Evolutionary conservation across 192 early-diverging fungal species (phyloP).

Genomic region (Coemansia sp.): DNA sequence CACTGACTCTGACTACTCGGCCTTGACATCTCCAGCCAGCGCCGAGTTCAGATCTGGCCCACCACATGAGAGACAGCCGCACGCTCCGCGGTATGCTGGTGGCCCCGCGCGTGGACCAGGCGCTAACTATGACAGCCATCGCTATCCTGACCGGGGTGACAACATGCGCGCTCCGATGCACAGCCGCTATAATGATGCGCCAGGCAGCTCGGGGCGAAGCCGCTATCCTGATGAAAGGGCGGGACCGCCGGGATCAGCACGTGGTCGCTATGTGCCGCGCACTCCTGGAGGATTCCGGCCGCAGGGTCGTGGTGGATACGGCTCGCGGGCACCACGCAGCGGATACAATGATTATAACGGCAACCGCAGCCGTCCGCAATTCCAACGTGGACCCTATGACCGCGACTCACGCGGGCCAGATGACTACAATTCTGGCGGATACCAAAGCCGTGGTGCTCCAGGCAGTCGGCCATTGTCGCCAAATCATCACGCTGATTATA

Average conservation of each 20-base stretch:
- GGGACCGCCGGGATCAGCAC: not conserved
- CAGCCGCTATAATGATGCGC: constrained; percentile 5
- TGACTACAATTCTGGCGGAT: not conserved
- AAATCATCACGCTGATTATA: not conserved
- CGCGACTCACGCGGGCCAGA: not conserved
- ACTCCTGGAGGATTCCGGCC: not conserved
- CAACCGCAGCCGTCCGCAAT: not conserved
- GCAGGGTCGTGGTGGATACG: not conserved
- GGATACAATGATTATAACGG: not conserved
- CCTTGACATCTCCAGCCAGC: not conserved
- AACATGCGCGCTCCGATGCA: constrained; percentile 1
- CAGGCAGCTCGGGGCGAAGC: not conserved
- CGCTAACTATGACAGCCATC: constrained; percentile 1
- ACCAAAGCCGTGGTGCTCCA: not conserved
- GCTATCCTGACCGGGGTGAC: constrained; percentile 3
- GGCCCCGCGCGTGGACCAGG: not conserved
- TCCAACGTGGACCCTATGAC: constrained; percentile 6
- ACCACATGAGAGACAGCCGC: not conserved
- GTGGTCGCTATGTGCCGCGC: constrained; percentile 10
- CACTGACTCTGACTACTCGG: constrained; percentile 2
- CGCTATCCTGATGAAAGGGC: constrained; percentile 4
- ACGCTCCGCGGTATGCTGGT: not conserved
- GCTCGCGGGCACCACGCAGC: not conserved
- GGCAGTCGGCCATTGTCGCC: not conserved
- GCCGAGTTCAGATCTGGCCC: constrained; percentile 4